Evolutionary conservation across 805 yeast species (phyloP), one percentile per base, ranked within the genome.

Genomic region (Candida montana): DNA sequence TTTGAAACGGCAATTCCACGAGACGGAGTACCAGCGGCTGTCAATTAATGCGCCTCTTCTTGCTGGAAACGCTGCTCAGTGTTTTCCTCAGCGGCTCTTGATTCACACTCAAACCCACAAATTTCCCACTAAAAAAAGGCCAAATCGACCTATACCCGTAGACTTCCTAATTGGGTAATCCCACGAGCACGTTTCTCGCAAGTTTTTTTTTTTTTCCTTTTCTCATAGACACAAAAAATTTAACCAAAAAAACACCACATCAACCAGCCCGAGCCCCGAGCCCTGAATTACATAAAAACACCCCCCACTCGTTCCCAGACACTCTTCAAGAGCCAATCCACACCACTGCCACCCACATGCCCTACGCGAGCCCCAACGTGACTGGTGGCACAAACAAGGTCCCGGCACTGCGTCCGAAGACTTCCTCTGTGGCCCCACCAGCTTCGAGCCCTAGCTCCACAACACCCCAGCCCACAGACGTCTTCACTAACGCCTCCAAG

Each of bases 351-450:
- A 23, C 26, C 26, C 26, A 7, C 26, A 23, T 55, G 60, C 60
- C 60, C 8, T 55, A 55, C 48, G 48, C 57, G n/a, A 51, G 58
- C 26, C 60, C 60, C 5, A 45, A 53, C 29, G 50, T 42, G 39
- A 37, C 45, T 12, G 30, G 24, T 13, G 41, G 41, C 19, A 27
- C 31, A 16, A 41, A 37, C 31, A 41, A 41, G 40, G 13, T 26
- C 2, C 12, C 37, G 2, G 11, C 36, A 4, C 23, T 28, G 11
- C 31, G 23, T 28, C 11, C 26, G 18, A 33, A 16, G 24, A 17
- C 40, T 26, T 12, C 29, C 16, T 26, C 39, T 8, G 24, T 17
- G 27, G 11, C 36, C 32, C 15, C 13, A 28, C 31, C 21, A 29
- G 26, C 13, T 11, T 24, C 30, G 15, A 6, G 18, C 21, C 35